phyloP scores from a whole-genome alignment of 768 basidiomycete genomes.

The Collybia sp. region DNA sequence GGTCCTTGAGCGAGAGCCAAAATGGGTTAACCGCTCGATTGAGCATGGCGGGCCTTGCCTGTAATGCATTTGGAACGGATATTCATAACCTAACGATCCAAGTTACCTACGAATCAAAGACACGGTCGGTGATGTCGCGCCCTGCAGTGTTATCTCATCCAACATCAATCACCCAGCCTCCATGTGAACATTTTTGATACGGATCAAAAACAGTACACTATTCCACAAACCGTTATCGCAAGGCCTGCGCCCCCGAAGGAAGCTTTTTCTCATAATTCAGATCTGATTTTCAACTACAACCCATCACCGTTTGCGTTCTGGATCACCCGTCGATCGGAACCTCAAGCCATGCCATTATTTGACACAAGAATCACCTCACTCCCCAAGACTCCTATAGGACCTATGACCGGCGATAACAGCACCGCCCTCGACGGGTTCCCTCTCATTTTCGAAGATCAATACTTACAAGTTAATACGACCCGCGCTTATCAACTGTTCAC shows the following conservation, averaged over 20 bases:
- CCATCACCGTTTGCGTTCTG: slow-evolving; percentile 71
- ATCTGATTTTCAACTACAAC: slow-evolving; percentile 68
- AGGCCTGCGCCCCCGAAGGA: slow-evolving; percentile 30
- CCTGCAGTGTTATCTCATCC: not conserved
- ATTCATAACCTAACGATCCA: slow-evolving; percentile 54
- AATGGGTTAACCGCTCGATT: slow-evolving; percentile 53
- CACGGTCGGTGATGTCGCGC: slow-evolving; percentile 29
- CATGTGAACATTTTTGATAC: slow-evolving; percentile 68
- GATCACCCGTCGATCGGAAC: slow-evolving; percentile 66
- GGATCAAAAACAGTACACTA: slow-evolving; percentile 55
- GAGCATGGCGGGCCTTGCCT: slow-evolving; percentile 47
- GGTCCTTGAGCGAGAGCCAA: slow-evolving; percentile 34
- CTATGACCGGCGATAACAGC: slow-evolving; percentile 45
- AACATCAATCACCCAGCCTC: slow-evolving; percentile 32
- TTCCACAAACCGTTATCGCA: slow-evolving; percentile 47
- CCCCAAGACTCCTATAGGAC: slow-evolving; percentile 52
- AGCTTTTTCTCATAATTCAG: slow-evolving; percentile 38
- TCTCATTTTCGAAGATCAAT: slow-evolving; percentile 76
- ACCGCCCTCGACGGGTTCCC: slow-evolving; percentile 64
- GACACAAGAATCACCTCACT: slow-evolving; percentile 65
- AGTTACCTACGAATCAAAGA: slow-evolving; percentile 59
- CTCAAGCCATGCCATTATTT: slow-evolving; percentile 52
- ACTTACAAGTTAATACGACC: slow-evolving; percentile 46
- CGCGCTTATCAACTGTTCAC: not conserved
- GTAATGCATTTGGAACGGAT: slow-evolving; percentile 64